A percentile compares a stretch with the other conserved stretches of the same genome.
phyloP scores from a whole-genome alignment of 2,329 filamentous ascomycete species.

The Diaporthe sp. region DNA sequence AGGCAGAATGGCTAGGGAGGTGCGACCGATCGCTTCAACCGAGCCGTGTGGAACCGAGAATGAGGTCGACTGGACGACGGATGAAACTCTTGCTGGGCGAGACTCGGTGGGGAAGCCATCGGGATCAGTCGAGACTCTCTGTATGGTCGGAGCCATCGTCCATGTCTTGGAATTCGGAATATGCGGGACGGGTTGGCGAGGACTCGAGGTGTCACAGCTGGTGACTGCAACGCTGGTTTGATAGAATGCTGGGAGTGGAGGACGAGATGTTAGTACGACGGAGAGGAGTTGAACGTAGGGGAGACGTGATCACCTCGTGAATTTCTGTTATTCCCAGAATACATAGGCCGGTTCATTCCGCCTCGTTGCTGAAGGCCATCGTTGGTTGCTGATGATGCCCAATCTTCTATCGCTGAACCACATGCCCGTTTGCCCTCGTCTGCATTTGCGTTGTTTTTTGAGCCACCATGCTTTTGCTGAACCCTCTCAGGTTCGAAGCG shows the following conservation, averaged over 20 bases:
- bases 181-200: background rate
- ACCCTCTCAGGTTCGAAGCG: too few relatives aligned
- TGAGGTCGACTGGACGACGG: slow-evolving; percentile 16
- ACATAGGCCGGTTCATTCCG: fast-evolving
- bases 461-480: background rate
- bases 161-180: slow-evolving; percentile 8
- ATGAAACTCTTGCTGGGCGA: background rate
- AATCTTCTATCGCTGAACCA: background rate
- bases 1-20: slow-evolving; percentile 8
- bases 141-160: slow-evolving; percentile 28
- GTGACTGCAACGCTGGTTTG: background rate
- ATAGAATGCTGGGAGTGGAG: background rate
- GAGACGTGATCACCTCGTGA: background rate
- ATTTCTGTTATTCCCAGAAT: too few relatives aligned
- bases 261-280: background rate
- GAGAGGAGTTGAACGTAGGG: fast-evolving
- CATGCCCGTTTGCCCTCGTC: background rate
- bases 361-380: background rate
- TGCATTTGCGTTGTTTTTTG: background rate
- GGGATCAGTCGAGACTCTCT: slow-evolving; percentile 13
- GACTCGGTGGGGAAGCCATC: background rate
- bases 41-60: background rate
- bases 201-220: background rate
- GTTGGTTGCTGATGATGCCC: slow-evolving; percentile 7
- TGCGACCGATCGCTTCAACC: background rate